Evolutionary conservation across 495 filamentous ascomycete species (phyloP), one percentile per base, ranked within the genome.

Genomic region (Saxophila tyrrhenica): DNA sequence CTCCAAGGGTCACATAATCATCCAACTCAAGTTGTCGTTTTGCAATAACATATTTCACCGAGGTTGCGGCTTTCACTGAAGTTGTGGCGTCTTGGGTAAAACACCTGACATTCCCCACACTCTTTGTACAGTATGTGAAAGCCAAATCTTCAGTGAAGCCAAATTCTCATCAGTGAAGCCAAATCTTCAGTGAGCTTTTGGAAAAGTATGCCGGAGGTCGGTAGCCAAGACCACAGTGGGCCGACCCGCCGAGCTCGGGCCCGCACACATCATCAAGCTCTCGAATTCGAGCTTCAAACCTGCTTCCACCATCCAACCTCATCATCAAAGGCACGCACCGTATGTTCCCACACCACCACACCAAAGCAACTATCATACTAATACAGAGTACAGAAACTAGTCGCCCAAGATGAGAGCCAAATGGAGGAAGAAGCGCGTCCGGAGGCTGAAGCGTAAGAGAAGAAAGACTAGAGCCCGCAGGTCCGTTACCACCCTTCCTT

Each of bases 371-470:
- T 21, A 44, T 44, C 16, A 21, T 44, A 9, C 45, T n/a, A 24
- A 48, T 17, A 9, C 3, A 23, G 10, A 24, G 20, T 21, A 45
- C 23, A 48, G 45, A 24, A 9, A 48, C 10, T 20, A 63, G 54
- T 63, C 54, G 58, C 65, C 69, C 81, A 90, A 80, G 82, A 94
- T 95, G 89, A 89, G 89, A 89, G 87, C 87, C 66, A 95, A 95
- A 79, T 95, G 89, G 89, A 89, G 89, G 81, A 96, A 96, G 86
- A 96, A 96, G 89, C 80, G 90, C 70, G 88, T 94, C 77, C 84
- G 90, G 61, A 83, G 90, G 74, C 85, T 96, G 74, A 96, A 96
- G 83, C 82, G 87, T 72, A 96, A 96, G 89, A 84, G 90, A 73
- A 91, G 90, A 88, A 96, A 96, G 89, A 92, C 89, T 75, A 83